These are phyloP conservation scores for Botrytis medusae DNA, from an alignment of 2,329 filamentous ascomycete species.

Conservation along the genomic window DNA sequence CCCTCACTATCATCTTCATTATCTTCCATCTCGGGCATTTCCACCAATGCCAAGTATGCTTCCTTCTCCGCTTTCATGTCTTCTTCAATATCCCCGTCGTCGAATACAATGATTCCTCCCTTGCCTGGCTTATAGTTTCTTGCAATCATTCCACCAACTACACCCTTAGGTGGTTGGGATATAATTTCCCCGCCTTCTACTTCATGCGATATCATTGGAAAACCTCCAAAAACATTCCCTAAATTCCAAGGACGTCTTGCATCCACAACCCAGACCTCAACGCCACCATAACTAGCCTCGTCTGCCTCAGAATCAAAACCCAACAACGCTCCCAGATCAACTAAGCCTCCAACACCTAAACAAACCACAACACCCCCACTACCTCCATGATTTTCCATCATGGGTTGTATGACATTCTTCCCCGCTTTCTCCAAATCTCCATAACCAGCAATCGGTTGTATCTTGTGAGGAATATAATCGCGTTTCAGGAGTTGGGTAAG, in stretches of 20 bases:
- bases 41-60: slow-evolving; percentile 80
- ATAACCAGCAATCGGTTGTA: slow-evolving; percentile 92
- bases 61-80: slow-evolving; percentile 72
- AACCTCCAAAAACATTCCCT: slow-evolving; percentile 85
- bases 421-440: slow-evolving; percentile 81
- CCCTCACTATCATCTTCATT: slow-evolving; percentile 53
- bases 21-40: slow-evolving; percentile 82
- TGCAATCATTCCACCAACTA: slow-evolving; percentile 71
- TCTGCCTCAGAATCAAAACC: slow-evolving; percentile 70
- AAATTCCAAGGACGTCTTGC: slow-evolving; percentile 92
- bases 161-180: slow-evolving; percentile 58
- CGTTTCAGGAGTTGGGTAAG: slow-evolving; percentile 90
- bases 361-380: slow-evolving; percentile 88
- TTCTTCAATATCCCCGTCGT: slow-evolving; percentile 92
- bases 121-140: slow-evolving; percentile 72
- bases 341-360: slow-evolving; percentile 86
- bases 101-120: slow-evolving; percentile 90
- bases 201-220: slow-evolving; percentile 50
- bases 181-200: slow-evolving; percentile 44
- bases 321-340: slow-evolving; percentile 79
- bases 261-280: slow-evolving; percentile 94
- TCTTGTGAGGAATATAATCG: slow-evolving; percentile 97
- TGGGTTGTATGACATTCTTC: slow-evolving; percentile 74
- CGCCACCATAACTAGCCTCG: slow-evolving; percentile 69
- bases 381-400: slow-evolving; percentile 83